Percentiles rank a stretch among this genome's conserved stretches.
Conservation (phyloP, 768 basidiomycete genomes). For the Lyophyllum decastes region DNA sequence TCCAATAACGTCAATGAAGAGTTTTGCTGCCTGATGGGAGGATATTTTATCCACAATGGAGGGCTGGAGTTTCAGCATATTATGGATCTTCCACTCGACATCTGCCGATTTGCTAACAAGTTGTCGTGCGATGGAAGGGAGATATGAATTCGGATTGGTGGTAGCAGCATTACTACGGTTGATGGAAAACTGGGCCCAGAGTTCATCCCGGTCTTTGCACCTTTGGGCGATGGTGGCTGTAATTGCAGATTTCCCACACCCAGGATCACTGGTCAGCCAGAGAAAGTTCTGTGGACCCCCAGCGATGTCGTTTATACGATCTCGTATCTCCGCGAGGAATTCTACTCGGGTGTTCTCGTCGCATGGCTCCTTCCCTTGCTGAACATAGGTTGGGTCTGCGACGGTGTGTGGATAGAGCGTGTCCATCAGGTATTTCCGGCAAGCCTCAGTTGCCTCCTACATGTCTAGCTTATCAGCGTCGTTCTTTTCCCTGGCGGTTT, state of each 20-base stretch:
- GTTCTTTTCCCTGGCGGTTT: not conserved
- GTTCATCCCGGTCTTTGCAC: not conserved
- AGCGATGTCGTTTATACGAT: not conserved
- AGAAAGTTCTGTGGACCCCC: not conserved
- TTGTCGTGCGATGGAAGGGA: constrained; percentile 21
- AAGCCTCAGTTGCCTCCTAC: not conserved
- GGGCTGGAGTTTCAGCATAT: constrained; percentile 4
- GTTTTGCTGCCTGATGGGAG: constrained; percentile 10
- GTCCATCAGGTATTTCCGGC: not conserved
- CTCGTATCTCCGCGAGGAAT: not conserved
- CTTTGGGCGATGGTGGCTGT: constrained; percentile 8
- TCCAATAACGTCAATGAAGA: constrained; percentile 15
- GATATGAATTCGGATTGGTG: constrained; percentile 15
- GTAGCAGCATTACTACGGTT: constrained; percentile 14
- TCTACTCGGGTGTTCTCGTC: not conserved
- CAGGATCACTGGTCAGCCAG: constrained; percentile 6
- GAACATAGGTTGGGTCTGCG: not conserved
- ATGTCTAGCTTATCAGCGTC: not conserved
- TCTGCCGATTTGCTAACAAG: constrained; percentile 5
- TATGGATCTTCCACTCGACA: constrained; percentile 7
- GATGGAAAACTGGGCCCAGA: constrained; percentile 21
- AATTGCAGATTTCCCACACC: constrained; percentile 8
- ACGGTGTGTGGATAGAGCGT: not conserved
- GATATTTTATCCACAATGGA: constrained; percentile 11
- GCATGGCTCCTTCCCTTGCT: not conserved